Evolutionary conservation across 306 rosid genomes (phyloP).

Genomic region (Fragaria nilgerrensis): DNA sequence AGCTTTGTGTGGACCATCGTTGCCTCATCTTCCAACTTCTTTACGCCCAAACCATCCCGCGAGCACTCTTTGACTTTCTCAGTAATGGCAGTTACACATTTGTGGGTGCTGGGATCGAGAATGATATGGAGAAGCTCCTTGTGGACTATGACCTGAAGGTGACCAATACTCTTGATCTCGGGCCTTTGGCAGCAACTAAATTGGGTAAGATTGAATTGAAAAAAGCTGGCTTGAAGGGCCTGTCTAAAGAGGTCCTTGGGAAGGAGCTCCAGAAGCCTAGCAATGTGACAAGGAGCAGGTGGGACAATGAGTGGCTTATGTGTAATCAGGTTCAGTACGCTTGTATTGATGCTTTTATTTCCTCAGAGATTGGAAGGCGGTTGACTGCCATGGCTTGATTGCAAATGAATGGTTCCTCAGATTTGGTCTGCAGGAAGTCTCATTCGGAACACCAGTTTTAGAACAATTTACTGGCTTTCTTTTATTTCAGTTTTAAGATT

Average conservation of each 20-base stretch:
- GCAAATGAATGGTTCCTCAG: background rate
- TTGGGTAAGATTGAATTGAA: constrained; percentile 14
- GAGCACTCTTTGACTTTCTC: constrained; percentile 33
- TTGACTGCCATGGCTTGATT: constrained; percentile 14
- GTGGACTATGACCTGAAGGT: constrained; percentile 33
- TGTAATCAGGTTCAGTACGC: constrained; percentile 47
- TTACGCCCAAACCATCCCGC: constrained; percentile 25
- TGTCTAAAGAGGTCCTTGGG: constrained; percentile 34
- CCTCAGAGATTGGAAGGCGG: constrained; percentile 39
- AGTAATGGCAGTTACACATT: constrained; percentile 8
- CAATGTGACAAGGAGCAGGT: constrained; percentile 43
- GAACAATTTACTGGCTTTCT: background rate
- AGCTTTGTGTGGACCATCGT: constrained; percentile 40
- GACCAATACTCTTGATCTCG: constrained; percentile 31
- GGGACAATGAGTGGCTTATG: constrained; percentile 47
- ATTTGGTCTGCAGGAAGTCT: background rate
- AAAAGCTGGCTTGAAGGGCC: constrained; percentile 38
- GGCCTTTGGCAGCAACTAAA: constrained; percentile 16
- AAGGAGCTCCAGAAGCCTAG: constrained; percentile 41
- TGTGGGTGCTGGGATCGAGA: constrained; percentile 45
- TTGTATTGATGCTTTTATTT: constrained; percentile 46
- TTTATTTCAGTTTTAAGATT: background rate
- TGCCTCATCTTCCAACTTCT: constrained; percentile 39
- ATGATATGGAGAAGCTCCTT: constrained; percentile 34
- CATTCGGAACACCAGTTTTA: background rate